Conservation (phyloP, 768 basidiomycete species). For the Phanerodontia chrysosporium region DNA sequence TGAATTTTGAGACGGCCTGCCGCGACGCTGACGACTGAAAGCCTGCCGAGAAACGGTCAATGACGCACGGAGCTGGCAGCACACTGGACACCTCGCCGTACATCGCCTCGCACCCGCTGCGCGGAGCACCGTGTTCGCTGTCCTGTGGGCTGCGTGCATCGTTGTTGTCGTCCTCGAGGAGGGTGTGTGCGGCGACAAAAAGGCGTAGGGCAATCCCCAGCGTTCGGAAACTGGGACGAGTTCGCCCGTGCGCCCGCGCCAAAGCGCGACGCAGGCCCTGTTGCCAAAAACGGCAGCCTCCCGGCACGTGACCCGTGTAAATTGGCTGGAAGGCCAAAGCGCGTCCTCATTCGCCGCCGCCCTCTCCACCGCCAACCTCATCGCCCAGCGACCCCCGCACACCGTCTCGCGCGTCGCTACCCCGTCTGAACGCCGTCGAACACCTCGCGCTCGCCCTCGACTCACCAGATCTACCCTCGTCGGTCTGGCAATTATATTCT, state of each 20-base stretch:
- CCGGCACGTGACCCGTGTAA: background rate
- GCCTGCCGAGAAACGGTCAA: constrained; percentile 29
- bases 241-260: background rate
- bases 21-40: constrained; percentile 50
- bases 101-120: background rate
- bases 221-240: background rate
- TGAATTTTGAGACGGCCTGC: constrained; percentile 65
- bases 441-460: background rate
- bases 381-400: background rate
- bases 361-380: background rate
- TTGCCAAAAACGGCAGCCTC: background rate
- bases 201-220: background rate
- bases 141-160: background rate
- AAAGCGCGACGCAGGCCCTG: background rate
- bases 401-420: background rate
- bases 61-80: background rate
- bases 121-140: background rate
- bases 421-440: background rate
- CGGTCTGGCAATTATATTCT: background rate
- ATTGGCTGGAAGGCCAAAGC: background rate
- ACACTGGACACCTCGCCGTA: background rate
- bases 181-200: background rate
- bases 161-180: background rate
- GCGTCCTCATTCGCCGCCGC: background rate
- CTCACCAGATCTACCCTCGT: background rate